These are phyloP conservation scores for Penicillium robsamsonii DNA, from an alignment of 495 filamentous ascomycete genomes.

Conservation along the genomic window DNA sequence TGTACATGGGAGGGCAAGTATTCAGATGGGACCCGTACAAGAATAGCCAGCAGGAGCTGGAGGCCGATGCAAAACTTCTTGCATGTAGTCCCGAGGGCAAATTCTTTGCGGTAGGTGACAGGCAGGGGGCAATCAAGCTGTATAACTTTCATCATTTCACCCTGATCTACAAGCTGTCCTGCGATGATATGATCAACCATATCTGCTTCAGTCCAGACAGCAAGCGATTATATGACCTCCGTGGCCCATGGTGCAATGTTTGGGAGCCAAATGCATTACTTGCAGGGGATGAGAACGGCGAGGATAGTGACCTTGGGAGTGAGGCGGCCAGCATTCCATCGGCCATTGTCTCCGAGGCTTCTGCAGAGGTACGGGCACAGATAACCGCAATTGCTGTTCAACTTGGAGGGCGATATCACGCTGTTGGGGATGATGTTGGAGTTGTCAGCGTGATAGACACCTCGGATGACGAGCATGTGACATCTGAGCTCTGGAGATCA, in stretches of 20 bases:
- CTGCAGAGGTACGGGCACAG: neutral
- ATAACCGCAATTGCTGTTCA: neutral
- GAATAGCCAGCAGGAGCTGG: neutral
- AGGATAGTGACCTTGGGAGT: neutral
- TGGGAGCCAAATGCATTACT: neutral
- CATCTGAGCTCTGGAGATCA: neutral
- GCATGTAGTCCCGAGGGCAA: neutral
- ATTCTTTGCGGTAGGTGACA: neutral
- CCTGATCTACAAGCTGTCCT: slow-evolving; percentile 1
- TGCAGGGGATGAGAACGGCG: neutral
- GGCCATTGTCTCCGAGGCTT: neutral
- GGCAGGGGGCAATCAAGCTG: slow-evolving; percentile 1
- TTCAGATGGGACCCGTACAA: slow-evolving; percentile 1
- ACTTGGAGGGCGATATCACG: neutral
- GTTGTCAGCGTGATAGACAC: neutral
- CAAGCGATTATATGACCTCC: neutral
- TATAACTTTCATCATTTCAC: neutral
- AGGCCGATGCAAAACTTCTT: neutral
- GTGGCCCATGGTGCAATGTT: neutral
- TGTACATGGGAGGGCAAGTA: neutral
- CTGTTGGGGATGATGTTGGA: neutral
- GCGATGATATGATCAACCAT: neutral
- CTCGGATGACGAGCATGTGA: neutral
- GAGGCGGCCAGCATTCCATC: neutral
- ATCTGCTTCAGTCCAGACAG: neutral